Percentiles rank a stretch among this genome's conserved stretches.
These are phyloP conservation scores for Thelonectria blattea DNA, from an alignment of 2,329 filamentous ascomycete genomes.

Conservation along the genomic window DNA sequence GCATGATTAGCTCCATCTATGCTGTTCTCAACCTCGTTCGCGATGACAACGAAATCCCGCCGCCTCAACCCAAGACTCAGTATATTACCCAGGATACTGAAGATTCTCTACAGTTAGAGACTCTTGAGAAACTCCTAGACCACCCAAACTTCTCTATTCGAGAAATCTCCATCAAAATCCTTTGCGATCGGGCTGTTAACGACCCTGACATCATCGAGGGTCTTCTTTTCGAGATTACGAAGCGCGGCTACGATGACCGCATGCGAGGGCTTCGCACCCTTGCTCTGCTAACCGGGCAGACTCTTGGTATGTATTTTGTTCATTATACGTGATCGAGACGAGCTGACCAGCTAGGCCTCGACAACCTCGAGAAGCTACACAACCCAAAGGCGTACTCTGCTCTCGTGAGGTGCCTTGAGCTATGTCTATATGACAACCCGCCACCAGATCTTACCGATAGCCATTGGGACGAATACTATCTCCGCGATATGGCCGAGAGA, in stretches of 20 bases:
- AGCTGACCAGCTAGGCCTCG: constrained; percentile 38
- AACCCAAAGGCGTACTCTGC: constrained; percentile 59
- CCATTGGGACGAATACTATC: constrained; percentile 66
- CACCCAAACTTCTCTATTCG: constrained; percentile 77
- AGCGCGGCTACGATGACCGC: constrained; percentile 63
- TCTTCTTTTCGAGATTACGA: constrained; percentile 64
- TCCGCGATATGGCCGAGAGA: constrained; percentile 67
- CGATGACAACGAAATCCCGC: constrained; percentile 70
- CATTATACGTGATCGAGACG: not conserved
- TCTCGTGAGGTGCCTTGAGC: constrained; percentile 65
- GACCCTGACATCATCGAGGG: constrained; percentile 57
- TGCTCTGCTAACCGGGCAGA: constrained; percentile 57
- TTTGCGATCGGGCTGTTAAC: constrained; percentile 64
- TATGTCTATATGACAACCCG: constrained; percentile 57
- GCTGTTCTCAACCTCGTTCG: constrained; percentile 65
- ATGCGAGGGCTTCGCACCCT: constrained; percentile 63
- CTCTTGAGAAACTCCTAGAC: constrained; percentile 69
- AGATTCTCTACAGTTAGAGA: constrained; percentile 70
- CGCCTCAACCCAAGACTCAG: constrained; percentile 68
- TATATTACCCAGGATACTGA: constrained; percentile 80
- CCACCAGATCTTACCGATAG: constrained; percentile 60
- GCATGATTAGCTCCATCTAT: constrained; percentile 63
- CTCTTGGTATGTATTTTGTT: constrained; percentile 36
- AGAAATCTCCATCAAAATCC: constrained; percentile 68
- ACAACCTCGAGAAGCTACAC: constrained; percentile 55